A percentile compares a stretch with the other conserved stretches of the same genome.
Conservation (phyloP, 2,329 filamentous ascomycete genomes). For the Pestalotiopsis fici region DNA sequence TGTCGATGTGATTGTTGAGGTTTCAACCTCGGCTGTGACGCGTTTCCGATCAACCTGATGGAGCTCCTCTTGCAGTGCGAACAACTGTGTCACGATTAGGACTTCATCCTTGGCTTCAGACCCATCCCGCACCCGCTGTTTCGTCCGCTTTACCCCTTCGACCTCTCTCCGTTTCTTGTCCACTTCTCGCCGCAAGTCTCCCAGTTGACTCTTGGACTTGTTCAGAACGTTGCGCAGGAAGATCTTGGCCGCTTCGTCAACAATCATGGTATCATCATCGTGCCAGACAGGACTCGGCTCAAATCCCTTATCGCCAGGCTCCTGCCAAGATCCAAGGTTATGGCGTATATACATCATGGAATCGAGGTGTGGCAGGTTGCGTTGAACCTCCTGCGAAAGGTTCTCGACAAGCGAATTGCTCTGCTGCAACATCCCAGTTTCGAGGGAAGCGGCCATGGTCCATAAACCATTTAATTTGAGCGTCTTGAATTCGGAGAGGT, state of each 20-base stretch:
- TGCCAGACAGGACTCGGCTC: slow-evolving; percentile 97
- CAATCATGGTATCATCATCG: slow-evolving; percentile 84
- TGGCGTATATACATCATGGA: slow-evolving; percentile 98
- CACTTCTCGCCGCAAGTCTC: slow-evolving; percentile 77
- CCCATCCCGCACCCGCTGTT: slow-evolving; percentile 77
- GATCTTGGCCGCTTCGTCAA: slow-evolving; percentile 83
- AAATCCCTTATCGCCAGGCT: slow-evolving; percentile 82
- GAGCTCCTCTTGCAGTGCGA: slow-evolving; percentile 79
- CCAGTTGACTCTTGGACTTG: slow-evolving; percentile 84
- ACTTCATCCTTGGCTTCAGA: slow-evolving; percentile 89
- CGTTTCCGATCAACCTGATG: slow-evolving; percentile 83
- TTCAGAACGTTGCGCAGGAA: slow-evolving; percentile 89
- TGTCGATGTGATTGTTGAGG: slow-evolving; percentile 84
- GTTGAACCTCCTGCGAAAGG: slow-evolving; percentile 77
- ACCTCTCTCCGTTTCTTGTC: slow-evolving; percentile 87
- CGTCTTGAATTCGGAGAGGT: slow-evolving; percentile 87
- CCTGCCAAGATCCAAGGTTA: slow-evolving; percentile 80
- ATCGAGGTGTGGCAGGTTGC: slow-evolving; percentile 87
- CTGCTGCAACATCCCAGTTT: slow-evolving; percentile 74
- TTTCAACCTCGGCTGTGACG: slow-evolving; percentile 88
- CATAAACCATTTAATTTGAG: slow-evolving; percentile 83
- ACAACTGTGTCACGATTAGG: slow-evolving; percentile 79
- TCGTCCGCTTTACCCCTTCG: slow-evolving; percentile 71
- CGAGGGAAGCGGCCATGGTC: slow-evolving; percentile 77
- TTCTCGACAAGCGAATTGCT: slow-evolving; percentile 73